Evolutionary conservation across 192 early-diverging fungal genomes (phyloP).

Genomic region (Linnemannia zychae): DNA sequence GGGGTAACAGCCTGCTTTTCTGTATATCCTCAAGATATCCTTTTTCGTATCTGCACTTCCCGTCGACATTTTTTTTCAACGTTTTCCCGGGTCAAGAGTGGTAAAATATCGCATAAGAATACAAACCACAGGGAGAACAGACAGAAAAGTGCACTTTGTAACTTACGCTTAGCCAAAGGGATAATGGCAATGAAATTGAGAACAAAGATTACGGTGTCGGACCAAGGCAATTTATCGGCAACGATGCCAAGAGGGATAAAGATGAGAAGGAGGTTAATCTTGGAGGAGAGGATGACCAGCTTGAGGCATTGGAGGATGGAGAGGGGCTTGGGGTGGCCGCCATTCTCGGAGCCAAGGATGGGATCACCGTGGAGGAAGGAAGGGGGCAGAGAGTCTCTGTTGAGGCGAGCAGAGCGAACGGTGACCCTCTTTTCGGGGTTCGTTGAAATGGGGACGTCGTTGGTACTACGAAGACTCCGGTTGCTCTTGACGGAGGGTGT

Average conservation of each 20-base stretch:
- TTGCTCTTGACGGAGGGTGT: constrained; percentile 6
- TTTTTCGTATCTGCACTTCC: not conserved
- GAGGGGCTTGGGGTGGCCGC: not conserved
- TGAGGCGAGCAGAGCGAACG: constrained; percentile 39
- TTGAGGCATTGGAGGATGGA: constrained; percentile 29
- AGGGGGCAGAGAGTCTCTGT: constrained; percentile 22
- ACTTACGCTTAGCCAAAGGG: constrained; percentile 75
- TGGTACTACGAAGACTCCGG: not conserved
- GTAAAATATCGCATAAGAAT: not conserved
- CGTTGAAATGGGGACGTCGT: constrained; percentile 10
- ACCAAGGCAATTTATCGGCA: constrained; percentile 74
- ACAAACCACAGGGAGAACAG: not conserved
- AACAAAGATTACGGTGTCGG: constrained; percentile 75
- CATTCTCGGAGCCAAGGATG: constrained; percentile 13
- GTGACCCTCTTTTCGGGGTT: constrained; percentile 24
- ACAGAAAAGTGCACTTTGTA: not conserved
- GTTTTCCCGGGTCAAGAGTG: not conserved
- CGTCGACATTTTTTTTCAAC: constrained; percentile 1
- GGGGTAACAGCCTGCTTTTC: not conserved
- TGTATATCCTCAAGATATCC: not conserved
- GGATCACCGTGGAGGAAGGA: not conserved
- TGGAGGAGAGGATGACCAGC: constrained; percentile 60
- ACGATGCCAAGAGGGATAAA: constrained; percentile 87
- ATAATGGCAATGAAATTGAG: constrained; percentile 93
- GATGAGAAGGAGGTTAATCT: constrained; percentile 78